Percentiles rank a stretch among this genome's conserved stretches.
Conservation (phyloP, 768 basidiomycete genomes). For the Calocybe cyanea region DNA sequence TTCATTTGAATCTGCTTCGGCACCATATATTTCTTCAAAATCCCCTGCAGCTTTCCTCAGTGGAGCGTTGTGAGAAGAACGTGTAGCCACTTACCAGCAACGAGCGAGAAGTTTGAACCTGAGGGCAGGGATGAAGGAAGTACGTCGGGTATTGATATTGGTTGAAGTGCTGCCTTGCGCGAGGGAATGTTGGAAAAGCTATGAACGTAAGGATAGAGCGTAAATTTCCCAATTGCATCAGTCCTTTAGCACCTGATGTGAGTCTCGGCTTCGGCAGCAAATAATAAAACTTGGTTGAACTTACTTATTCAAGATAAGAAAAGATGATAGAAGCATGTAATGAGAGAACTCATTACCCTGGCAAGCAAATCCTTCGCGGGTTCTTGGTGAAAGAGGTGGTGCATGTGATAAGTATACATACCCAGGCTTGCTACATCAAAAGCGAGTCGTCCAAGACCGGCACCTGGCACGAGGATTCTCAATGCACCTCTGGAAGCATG, state of each 20-base stretch:
- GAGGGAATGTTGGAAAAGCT: constrained; percentile 81
- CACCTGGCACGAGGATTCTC: constrained; percentile 84
- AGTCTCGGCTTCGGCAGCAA: constrained; percentile 1
- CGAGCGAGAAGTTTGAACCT: constrained; percentile 71
- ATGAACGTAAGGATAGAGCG: constrained; percentile 87
- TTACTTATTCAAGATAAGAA: constrained; percentile 83
- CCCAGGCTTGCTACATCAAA: constrained; percentile 85
- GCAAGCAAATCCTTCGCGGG: constrained; percentile 69
- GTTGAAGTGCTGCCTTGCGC: constrained; percentile 56
- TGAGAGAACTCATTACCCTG: constrained; percentile 97
- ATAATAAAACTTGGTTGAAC: constrained; percentile 13
- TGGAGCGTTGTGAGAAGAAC: not conserved
- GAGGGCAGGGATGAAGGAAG: constrained; percentile 67
- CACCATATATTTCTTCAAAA: constrained; percentile 89
- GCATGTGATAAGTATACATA: constrained; percentile 29
- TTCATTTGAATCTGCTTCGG: constrained; percentile 47
- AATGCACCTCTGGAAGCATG: constrained; percentile 40
- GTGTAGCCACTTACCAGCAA: constrained; percentile 58
- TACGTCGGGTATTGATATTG: constrained; percentile 79
- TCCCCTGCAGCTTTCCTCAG: constrained; percentile 50
- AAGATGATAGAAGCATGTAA: constrained; percentile 90
- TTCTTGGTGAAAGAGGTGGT: not conserved
- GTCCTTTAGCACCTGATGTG: constrained; percentile 42
- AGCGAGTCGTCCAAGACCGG: constrained; percentile 84
- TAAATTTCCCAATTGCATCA: constrained; percentile 59